These are phyloP conservation scores for Lodderomyces orthopsilosis DNA, from an alignment of 1,139 yeast species.

Conservation along the genomic window DNA sequence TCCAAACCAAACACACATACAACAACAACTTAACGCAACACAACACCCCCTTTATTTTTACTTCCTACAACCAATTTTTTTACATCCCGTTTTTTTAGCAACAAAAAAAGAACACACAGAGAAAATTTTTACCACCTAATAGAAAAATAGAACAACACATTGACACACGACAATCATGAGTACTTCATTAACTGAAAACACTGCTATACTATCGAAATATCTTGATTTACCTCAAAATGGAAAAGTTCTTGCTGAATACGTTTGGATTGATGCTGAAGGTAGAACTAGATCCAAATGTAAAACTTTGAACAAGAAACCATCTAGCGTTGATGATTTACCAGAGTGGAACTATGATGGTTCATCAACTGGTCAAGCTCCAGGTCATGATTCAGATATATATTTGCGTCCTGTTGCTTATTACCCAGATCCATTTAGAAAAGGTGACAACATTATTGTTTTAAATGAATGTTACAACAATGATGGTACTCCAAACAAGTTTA, in stretches of 20 bases:
- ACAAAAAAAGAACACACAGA: background rate
- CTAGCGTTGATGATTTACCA: slow-evolving; percentile 81
- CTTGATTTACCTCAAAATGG: slow-evolving; percentile 83
- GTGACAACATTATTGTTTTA: slow-evolving; percentile 91
- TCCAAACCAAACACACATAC: background rate
- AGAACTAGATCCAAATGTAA: slow-evolving; percentile 91
- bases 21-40: background rate
- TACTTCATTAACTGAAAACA: slow-evolving; percentile 61
- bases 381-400: slow-evolving; percentile 92
- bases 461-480: slow-evolving; percentile 98
- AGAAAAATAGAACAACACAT: background rate
- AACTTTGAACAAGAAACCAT: slow-evolving; percentile 69
- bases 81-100: slow-evolving; percentile 3
- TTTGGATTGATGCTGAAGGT: slow-evolving; percentile 96
- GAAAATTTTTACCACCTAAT: background rate
- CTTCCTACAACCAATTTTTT: slow-evolving; percentile 3
- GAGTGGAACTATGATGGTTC: slow-evolving; percentile 99
- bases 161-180: slow-evolving; percentile 16
- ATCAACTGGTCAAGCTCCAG: slow-evolving; percentile 98
- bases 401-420: slow-evolving; percentile 91
- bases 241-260: slow-evolving; percentile 87
- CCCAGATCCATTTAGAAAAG: slow-evolving; percentile 97
- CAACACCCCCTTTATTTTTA: slow-evolving; percentile 1
- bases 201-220: slow-evolving; percentile 77
- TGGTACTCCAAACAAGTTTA: slow-evolving; percentile 97